Evolutionary conservation across 768 basidiomycete genomes (phyloP).

Genomic region (Collybiopsis luxurians): DNA sequence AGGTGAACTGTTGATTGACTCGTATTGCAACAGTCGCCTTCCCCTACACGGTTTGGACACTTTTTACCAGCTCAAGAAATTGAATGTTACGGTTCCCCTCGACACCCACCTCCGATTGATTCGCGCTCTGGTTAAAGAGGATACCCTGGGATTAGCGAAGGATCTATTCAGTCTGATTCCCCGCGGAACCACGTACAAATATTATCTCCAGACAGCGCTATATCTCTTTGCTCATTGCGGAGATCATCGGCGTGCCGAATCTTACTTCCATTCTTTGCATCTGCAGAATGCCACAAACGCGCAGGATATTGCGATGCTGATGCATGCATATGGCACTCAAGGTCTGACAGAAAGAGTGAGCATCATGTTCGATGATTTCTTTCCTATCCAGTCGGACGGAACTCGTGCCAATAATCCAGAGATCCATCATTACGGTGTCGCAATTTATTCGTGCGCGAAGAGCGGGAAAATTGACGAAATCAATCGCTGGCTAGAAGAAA

Average conservation of each 20-base stretch:
- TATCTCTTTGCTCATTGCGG: conserved; percentile 53
- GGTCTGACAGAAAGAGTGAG: conserved; percentile 40
- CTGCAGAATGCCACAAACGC: conserved; percentile 22
- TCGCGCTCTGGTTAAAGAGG: conserved; percentile 38
- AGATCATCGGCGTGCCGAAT: conserved; percentile 39
- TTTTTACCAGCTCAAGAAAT: conserved; percentile 36
- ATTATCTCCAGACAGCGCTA: conserved; percentile 44
- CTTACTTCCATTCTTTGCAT: conserved; percentile 37
- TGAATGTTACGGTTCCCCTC: conserved; percentile 26
- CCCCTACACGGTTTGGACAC: conserved; percentile 38
- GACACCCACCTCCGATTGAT: conserved; percentile 33
- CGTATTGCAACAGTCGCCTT: conserved; percentile 28
- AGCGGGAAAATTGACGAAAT: conserved; percentile 45
- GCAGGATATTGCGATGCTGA: conserved; percentile 39
- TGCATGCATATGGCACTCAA: conserved; percentile 54
- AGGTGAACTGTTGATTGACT: conserved; percentile 40
- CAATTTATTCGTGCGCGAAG: conserved; percentile 54
- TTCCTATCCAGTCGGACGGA: conserved; percentile 34
- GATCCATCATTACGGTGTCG: conserved; percentile 49
- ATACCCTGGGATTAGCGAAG: conserved; percentile 41
- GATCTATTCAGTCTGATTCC: conserved; percentile 35
- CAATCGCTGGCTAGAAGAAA: conserved; percentile 50
- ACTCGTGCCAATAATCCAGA: conserved; percentile 34
- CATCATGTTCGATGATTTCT: conserved; percentile 54
- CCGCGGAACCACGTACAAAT: conserved; percentile 11